Conservation (phyloP, 2,329 filamentous ascomycete genomes). For the Aspergillus pseudoglaucus region DNA sequence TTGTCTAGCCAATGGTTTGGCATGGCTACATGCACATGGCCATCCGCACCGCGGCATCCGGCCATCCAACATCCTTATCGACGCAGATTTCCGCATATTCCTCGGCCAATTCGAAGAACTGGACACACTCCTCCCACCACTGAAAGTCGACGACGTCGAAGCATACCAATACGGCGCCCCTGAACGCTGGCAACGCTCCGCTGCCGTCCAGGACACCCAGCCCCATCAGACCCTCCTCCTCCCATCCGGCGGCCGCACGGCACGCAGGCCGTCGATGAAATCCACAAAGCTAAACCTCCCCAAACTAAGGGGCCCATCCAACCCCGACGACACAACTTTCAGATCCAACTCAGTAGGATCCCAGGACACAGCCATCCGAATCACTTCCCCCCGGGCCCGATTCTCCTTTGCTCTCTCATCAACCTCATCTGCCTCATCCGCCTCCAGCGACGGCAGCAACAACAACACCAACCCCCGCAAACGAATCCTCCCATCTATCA, state of each 20-base stretch:
- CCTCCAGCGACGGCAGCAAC: conserved; percentile 17
- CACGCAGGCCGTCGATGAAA: conserved; percentile 19
- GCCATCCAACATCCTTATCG: conserved; percentile 55
- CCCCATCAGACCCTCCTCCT: conserved; percentile 27
- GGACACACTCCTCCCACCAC: conserved; percentile 48
- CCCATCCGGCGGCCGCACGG: conserved; percentile 38
- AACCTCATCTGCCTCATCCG: conserved; percentile 30
- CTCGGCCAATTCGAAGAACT: conserved; percentile 54
- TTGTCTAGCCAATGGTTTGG: conserved; percentile 49
- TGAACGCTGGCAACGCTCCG: conserved; percentile 44
- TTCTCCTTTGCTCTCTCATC: conserved; percentile 28
- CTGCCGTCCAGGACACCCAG: conserved; percentile 29
- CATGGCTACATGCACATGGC: conserved; percentile 51
- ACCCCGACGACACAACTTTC: conserved; percentile 14
- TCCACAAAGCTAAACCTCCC: conserved; percentile 14
- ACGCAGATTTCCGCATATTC: conserved; percentile 50
- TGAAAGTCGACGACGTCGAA: conserved; percentile 49
- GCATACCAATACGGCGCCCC: conserved; percentile 55
- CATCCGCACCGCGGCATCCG: conserved; percentile 52
- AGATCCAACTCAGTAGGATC: conserved; percentile 26
- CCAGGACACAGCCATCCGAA: conserved; percentile 29
- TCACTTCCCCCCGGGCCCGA: conserved; percentile 24
- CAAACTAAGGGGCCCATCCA: conserved; percentile 16
- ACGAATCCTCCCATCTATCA: conserved; percentile 15
- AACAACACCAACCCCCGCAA: conserved; percentile 13